A percentile compares a stretch with the other conserved stretches of the same genome.
Evolutionary conservation across 2,329 filamentous ascomycete species (phyloP).

Genomic region (Aspergillus novofumigatus): DNA sequence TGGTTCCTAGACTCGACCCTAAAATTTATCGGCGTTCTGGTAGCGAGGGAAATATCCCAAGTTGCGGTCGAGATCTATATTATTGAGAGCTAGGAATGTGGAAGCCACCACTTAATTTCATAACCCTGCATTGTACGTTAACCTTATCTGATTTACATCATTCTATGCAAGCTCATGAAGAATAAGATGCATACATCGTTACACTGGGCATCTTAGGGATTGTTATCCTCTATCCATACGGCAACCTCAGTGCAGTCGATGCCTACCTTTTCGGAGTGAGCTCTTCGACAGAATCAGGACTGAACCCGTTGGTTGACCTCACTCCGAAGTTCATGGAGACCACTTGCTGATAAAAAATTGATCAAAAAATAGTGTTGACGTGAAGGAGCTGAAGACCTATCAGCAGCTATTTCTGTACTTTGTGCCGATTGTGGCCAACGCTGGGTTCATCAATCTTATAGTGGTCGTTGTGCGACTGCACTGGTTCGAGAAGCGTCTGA

Average conservation of each 20-base stretch:
- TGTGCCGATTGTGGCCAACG: slow-evolving; percentile 46
- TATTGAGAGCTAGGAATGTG: slow-evolving; percentile 13
- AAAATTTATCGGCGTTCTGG: no score
- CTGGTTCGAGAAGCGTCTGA: slow-evolving; percentile 49
- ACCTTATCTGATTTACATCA: background rate
- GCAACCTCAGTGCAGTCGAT: slow-evolving; percentile 44
- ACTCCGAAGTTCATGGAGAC: background rate
- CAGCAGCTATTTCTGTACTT: slow-evolving; percentile 53
- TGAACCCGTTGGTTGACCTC: slow-evolving; percentile 44
- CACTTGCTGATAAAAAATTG: background rate
- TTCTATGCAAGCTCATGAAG: background rate
- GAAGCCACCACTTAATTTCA: slow-evolving; percentile 24
- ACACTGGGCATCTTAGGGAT: slow-evolving; percentile 33
- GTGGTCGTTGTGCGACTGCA: slow-evolving; percentile 47
- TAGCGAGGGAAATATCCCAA: no score
- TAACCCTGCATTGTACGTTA: slow-evolving; percentile 27
- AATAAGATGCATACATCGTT: slow-evolving; percentile 40
- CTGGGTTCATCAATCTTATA: slow-evolving; percentile 48
- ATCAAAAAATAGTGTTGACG: slow-evolving; percentile 42
- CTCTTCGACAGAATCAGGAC: slow-evolving; percentile 48
- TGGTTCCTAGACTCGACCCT: background rate
- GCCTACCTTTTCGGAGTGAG: slow-evolving; percentile 50
- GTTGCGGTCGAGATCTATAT: background rate
- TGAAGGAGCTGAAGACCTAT: slow-evolving; percentile 47
- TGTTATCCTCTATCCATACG: slow-evolving; percentile 36